phyloP scores from a whole-genome alignment of 2,329 filamentous ascomycete species.

The Pyricularia sp. region DNA sequence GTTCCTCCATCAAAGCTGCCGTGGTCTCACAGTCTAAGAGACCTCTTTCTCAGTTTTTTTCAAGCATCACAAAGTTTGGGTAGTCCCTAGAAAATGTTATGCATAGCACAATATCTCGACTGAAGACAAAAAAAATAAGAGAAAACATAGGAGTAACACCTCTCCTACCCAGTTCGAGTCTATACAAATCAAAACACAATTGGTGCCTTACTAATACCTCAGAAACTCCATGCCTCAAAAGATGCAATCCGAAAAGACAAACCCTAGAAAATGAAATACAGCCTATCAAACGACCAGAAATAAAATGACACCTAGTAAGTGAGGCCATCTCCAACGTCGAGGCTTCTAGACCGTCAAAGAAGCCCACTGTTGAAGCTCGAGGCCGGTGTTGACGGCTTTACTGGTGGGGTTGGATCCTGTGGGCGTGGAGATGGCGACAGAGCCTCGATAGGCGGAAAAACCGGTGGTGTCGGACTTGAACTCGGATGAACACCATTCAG shows the following conservation, averaged over 20 bases:
- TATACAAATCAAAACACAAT: neutral
- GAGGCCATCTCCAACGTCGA: neutral
- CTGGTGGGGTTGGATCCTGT: constrained; percentile 50
- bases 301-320: neutral
- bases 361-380: constrained; percentile 5
- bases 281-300: neutral
- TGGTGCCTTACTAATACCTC: neutral
- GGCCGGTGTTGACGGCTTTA: constrained; percentile 30
- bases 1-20: neutral
- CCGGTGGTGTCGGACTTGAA: constrained; percentile 26
- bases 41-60: neutral
- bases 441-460: constrained; percentile 48
- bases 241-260: neutral
- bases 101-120: too few relatives aligned
- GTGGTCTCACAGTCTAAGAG: neutral
- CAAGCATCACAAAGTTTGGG: neutral
- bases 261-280: neutral
- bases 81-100: neutral
- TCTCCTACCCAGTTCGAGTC: neutral
- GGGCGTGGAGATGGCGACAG: constrained; percentile 48
- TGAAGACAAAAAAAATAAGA: neutral
- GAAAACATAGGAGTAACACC: neutral
- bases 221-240: neutral
- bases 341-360: neutral
- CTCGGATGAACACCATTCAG: constrained; percentile 17